These are phyloP conservation scores for Penstemon newberryi DNA, from an alignment of 257 asterid genomes.

Conservation along the genomic window DNA sequence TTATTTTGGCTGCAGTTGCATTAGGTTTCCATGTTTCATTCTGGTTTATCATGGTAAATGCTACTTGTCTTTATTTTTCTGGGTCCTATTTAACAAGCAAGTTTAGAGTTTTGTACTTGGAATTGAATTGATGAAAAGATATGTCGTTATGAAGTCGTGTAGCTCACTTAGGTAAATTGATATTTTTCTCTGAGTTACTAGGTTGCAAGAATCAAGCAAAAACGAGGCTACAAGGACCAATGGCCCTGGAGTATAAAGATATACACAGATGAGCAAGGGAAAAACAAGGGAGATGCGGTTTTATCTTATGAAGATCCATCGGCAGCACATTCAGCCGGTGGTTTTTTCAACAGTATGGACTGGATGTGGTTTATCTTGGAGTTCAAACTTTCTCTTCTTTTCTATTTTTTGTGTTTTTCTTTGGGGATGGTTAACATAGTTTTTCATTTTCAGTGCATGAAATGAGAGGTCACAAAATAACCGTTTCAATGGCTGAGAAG, in stretches of 20 bases:
- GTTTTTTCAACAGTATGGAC: constrained; percentile 80
- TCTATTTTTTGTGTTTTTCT: not conserved
- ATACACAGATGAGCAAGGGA: constrained; percentile 93
- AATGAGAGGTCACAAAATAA: constrained; percentile 79
- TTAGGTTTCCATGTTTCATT: not conserved
- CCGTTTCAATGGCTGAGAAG: constrained; percentile 93
- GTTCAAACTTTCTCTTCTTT: not conserved
- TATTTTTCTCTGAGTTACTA: constrained; percentile 23
- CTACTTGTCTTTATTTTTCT: not conserved
- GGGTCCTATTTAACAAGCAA: not conserved
- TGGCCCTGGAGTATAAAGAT: constrained; percentile 99
- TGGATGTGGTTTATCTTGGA: not conserved
- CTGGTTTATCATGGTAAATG: not conserved
- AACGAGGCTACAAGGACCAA: constrained; percentile 97
- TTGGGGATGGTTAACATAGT: not conserved
- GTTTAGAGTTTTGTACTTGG: not conserved
- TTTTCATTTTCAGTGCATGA: constrained; percentile 59
- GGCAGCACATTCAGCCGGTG: constrained; percentile 99
- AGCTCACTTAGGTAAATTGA: constrained; percentile 6
- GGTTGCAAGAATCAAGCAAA: constrained; percentile 99
- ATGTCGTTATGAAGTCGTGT: not conserved
- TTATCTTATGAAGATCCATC: constrained; percentile 97
- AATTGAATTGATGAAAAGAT: not conserved
- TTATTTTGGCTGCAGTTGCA: not conserved
- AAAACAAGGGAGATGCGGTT: constrained; percentile 96